Percentiles rank a stretch among this genome's conserved stretches.
Evolutionary conservation across 2,329 filamentous ascomycete genomes (phyloP).

Genomic region (Aspergillus tamarii): DNA sequence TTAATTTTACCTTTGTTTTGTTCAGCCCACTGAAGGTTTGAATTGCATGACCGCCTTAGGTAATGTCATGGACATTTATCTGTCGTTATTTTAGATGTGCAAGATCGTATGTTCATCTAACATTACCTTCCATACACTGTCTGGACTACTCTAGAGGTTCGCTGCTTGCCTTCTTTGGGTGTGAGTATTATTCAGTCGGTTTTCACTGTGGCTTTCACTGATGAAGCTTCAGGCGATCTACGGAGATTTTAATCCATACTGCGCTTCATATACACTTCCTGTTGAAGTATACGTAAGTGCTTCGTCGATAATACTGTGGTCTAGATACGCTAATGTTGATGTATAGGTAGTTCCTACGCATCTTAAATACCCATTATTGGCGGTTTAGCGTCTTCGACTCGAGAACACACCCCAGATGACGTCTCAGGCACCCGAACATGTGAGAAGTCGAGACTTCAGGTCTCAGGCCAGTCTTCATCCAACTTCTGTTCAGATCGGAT

Average conservation of each 20-base stretch:
- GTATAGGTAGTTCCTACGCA: neutral
- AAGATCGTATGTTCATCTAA: neutral
- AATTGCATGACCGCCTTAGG: neutral
- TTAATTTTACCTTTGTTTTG: neutral
- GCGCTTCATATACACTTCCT: neutral
- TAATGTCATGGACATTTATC: neutral
- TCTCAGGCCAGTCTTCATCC: neutral
- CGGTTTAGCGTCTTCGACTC: neutral
- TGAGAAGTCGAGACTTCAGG: neutral
- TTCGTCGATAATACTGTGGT: neutral
- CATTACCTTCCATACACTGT: neutral
- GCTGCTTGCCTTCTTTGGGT: neutral
- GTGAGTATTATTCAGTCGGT: neutral
- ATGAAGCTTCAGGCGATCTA: neutral
- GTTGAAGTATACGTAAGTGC: neutral
- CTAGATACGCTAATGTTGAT: neutral
- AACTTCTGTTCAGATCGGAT: slow-evolving; percentile 5
- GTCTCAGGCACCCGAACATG: neutral
- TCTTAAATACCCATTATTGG: neutral
- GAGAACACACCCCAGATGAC: neutral
- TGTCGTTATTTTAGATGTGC: neutral
- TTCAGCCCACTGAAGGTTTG: neutral
- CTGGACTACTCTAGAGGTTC: neutral
- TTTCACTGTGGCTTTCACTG: neutral
- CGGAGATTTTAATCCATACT: neutral